A percentile compares a stretch with the other conserved stretches of the same genome.
phyloP scores from a whole-genome alignment of 306 rosid genomes.

The Lathyrus tuberosus region DNA sequence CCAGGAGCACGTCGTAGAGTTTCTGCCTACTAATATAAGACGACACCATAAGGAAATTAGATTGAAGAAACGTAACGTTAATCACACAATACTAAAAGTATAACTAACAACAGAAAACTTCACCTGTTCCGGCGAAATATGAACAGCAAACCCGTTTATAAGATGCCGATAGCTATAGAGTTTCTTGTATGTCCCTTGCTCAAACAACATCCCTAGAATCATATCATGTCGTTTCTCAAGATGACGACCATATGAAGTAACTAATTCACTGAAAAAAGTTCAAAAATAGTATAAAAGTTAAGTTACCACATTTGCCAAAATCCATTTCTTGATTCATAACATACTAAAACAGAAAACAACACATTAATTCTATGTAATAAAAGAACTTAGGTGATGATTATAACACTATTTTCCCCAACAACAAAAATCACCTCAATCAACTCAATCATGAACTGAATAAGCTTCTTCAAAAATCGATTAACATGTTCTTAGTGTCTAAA shows the following conservation, averaged over 20 bases:
- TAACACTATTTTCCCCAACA: constrained; percentile 18
- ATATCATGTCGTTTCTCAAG: constrained; percentile 89
- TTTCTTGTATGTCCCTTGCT: constrained; percentile 76
- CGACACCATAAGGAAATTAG: constrained; percentile 46
- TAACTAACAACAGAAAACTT: constrained; percentile 46
- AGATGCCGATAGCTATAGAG: constrained; percentile 95
- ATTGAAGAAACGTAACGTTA: constrained; percentile 32
- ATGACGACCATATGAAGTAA: constrained; percentile 84
- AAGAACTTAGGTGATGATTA: constrained; percentile 26
- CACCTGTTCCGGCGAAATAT: constrained; percentile 92
- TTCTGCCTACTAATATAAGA: constrained; percentile 93
- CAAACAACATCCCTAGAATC: constrained; percentile 89
- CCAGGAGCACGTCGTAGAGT: constrained; percentile 78
- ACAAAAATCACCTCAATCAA: neutral
- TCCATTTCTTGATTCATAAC: constrained; percentile 23
- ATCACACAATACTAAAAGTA: constrained; percentile 31
- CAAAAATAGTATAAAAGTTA: constrained; percentile 20
- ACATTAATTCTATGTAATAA: neutral
- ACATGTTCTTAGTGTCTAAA: neutral
- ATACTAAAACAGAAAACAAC: constrained; percentile 24
- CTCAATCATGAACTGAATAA: constrained; percentile 2
- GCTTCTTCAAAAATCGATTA: constrained; percentile 18
- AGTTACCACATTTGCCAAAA: constrained; percentile 31
- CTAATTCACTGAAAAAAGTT: constrained; percentile 71
- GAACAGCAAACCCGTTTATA: constrained; percentile 96